Evolutionary conservation across 257 asterid genomes (phyloP).

Genomic region (Solanum appendiculatum): DNA sequence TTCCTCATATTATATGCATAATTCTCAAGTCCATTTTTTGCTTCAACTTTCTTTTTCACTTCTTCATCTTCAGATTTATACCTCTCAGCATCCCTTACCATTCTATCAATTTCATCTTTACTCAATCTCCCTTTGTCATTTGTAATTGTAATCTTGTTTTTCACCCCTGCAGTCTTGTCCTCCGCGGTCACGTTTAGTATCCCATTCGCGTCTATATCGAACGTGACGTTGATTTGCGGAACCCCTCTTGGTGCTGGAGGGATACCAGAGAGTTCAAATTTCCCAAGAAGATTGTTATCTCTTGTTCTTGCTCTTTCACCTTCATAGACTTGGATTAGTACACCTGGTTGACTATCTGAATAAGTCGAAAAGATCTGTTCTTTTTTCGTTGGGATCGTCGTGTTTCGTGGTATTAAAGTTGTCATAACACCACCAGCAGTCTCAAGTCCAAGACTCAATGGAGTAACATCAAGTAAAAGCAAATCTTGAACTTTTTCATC

Average conservation of each 20-base stretch:
- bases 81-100: slow-evolving; percentile 51
- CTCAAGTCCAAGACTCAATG: slow-evolving; percentile 38
- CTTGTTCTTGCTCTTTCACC: slow-evolving; percentile 44
- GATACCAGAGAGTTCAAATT: slow-evolving; percentile 44
- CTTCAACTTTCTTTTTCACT: slow-evolving; percentile 52
- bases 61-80: slow-evolving; percentile 50
- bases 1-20: slow-evolving; percentile 55
- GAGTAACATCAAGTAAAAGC: slow-evolving; percentile 41
- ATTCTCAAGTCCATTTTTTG: slow-evolving; percentile 36
- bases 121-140: slow-evolving; percentile 44
- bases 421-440: slow-evolving; percentile 60
- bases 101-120: slow-evolving; percentile 42
- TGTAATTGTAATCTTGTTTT: slow-evolving; percentile 48
- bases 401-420: slow-evolving; percentile 34
- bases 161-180: slow-evolving; percentile 45
- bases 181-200: slow-evolving; percentile 40
- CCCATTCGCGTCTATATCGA: slow-evolving; percentile 47
- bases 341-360: slow-evolving; percentile 49
- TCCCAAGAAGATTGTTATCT: slow-evolving; percentile 39
- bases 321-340: slow-evolving; percentile 44
- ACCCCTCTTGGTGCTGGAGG: slow-evolving; percentile 59
- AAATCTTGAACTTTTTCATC: slow-evolving; percentile 42
- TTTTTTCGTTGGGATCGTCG: slow-evolving; percentile 43
- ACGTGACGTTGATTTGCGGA: slow-evolving; percentile 42
- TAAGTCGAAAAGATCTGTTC: slow-evolving; percentile 48